Percentiles rank a stretch among this genome's conserved stretches.
Conservation (phyloP, 495 filamentous ascomycete species). For the Monascus purpureus region DNA sequence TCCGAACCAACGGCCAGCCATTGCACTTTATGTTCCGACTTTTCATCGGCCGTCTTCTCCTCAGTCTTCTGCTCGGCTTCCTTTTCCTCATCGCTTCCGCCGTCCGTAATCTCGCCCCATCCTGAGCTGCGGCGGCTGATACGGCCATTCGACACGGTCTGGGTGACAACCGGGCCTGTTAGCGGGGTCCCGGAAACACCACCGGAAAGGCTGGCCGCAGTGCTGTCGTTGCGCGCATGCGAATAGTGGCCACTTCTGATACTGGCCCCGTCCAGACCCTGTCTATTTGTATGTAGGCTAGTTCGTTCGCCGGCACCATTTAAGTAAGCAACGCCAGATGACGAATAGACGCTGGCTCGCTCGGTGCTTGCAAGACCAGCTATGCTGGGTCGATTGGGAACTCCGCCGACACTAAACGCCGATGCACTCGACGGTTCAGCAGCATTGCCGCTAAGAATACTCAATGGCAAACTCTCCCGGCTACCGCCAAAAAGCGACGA, state of each 20-base stretch:
- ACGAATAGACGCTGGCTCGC: slow-evolving; percentile 75
- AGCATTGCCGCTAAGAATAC: slow-evolving; percentile 69
- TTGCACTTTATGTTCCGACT: slow-evolving; percentile 1
- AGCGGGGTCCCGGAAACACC: slow-evolving; percentile 41
- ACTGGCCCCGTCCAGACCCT: slow-evolving; percentile 55
- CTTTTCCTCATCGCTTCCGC: slow-evolving; percentile 23
- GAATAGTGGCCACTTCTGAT: slow-evolving; percentile 63
- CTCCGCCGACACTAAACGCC: slow-evolving; percentile 35
- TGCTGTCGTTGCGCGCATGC: slow-evolving; percentile 69
- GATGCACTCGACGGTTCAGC: slow-evolving; percentile 38
- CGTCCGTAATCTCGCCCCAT: slow-evolving; percentile 44
- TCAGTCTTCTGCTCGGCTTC: slow-evolving; percentile 4
- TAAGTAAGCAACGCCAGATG: slow-evolving; percentile 53
- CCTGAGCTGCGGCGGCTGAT: slow-evolving; percentile 49
- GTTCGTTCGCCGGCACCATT: slow-evolving; percentile 55
- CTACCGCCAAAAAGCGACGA: slow-evolving; percentile 87
- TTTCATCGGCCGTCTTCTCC: slow-evolving; percentile 8
- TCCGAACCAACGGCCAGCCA: background rate
- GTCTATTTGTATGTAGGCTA: slow-evolving; percentile 65
- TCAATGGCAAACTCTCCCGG: slow-evolving; percentile 74
- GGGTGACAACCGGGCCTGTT: slow-evolving; percentile 36
- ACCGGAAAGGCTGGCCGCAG: slow-evolving; percentile 59
- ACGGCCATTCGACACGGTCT: slow-evolving; percentile 25
- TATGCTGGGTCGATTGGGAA: slow-evolving; percentile 36
- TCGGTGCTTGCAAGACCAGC: slow-evolving; percentile 56